These are phyloP conservation scores for Clavariopsis aquatica DNA, from an alignment of 495 filamentous ascomycete genomes.

Conservation along the genomic window DNA sequence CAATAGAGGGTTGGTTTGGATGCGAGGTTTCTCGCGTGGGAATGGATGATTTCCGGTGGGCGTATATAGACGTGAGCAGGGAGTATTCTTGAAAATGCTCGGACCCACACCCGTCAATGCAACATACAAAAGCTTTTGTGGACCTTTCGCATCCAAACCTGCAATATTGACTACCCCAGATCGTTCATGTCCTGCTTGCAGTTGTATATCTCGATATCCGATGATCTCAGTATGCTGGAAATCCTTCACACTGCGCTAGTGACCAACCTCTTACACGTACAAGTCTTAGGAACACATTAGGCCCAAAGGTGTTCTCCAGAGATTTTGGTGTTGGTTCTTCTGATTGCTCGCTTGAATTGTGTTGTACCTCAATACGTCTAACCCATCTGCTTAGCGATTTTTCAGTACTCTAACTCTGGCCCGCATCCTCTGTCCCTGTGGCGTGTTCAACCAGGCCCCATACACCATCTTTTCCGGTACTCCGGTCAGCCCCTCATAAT, in stretches of 20 bases:
- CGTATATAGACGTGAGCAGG: not conserved
- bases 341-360: no score
- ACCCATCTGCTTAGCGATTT: not conserved
- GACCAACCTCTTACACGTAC: not conserved
- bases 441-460: slow-evolving; percentile 19
- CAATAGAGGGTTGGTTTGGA: slow-evolving; percentile 6
- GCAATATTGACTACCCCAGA: no score
- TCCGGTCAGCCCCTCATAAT: slow-evolving; percentile 30
- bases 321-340: no score
- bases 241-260: not conserved
- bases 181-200: no score
- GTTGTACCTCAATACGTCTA: not conserved
- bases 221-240: no score
- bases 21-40: slow-evolving; percentile 1
- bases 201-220: no score
- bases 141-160: not conserved
- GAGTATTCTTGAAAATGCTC: not conserved
- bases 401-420: slow-evolving; percentile 21
- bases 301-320: no score
- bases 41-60: not conserved
- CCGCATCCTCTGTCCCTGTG: slow-evolving; percentile 19
- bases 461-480: slow-evolving; percentile 5
- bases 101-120: not conserved
- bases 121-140: not conserved
- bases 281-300: not conserved